Evolutionary conservation across 306 rosid species (phyloP).

Genomic region (Prunus fruticosa): DNA sequence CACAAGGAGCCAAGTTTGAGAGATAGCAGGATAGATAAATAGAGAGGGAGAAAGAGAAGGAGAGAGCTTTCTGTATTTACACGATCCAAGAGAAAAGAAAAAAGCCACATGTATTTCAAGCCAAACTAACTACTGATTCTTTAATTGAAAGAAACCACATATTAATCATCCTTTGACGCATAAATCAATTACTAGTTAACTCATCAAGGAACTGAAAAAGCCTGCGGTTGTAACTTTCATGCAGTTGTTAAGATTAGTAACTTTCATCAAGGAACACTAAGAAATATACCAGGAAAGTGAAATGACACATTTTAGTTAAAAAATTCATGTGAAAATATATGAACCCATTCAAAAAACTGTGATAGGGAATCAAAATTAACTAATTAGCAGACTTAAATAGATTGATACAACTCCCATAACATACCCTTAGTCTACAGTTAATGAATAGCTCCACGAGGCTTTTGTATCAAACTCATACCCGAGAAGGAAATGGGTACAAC

Average conservation of each 20-base stretch:
- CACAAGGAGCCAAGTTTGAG: slow-evolving; percentile 3
- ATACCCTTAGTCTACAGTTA: background rate
- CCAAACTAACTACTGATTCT: background rate
- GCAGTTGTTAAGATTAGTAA: background rate
- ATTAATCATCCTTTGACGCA: too few relatives aligned
- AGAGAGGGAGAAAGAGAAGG: background rate
- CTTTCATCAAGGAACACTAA: background rate
- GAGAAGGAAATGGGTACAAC: background rate
- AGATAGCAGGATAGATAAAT: background rate
- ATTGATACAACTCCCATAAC: background rate
- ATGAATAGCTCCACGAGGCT: background rate
- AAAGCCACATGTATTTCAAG: background rate
- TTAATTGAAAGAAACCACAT: background rate
- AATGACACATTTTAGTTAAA: background rate
- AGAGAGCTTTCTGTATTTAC: background rate
- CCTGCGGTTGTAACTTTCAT: background rate
- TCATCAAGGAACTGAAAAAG: background rate
- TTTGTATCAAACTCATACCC: background rate
- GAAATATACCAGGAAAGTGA: background rate
- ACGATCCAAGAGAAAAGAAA: background rate
- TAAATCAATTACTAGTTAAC: background rate
- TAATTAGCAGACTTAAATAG: background rate
- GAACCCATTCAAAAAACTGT: background rate
- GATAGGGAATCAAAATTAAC: background rate
- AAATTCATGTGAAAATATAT: too few relatives aligned